Conservation (phyloP, 2,329 filamentous ascomycete species). For the Diaporthe vexans region DNA sequence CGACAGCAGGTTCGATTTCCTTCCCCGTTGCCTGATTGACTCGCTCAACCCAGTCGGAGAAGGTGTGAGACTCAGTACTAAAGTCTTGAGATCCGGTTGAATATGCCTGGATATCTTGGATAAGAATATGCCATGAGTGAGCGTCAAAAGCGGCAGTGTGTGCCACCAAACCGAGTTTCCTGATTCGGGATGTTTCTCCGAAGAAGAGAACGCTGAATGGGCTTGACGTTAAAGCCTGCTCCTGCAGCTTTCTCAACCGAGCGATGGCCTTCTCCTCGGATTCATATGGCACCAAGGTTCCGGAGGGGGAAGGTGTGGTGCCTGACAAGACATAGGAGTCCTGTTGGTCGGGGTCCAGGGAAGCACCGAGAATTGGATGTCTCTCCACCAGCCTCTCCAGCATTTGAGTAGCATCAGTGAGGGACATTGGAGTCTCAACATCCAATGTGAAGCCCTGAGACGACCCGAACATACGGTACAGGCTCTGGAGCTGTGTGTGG, state of each 20-base stretch:
- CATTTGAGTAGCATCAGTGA: constrained; percentile 1
- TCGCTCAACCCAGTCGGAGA: not conserved
- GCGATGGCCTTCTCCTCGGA: not conserved
- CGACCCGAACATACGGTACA: not conserved
- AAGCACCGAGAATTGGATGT: not conserved
- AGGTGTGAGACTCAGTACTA: not conserved
- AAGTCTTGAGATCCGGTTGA: not conserved
- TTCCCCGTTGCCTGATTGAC: not conserved
- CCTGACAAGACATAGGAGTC: not conserved
- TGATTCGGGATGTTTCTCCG: not conserved
- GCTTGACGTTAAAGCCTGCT: not conserved
- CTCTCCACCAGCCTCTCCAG: not conserved
- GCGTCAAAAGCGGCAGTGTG: not conserved
- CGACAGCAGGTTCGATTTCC: not conserved
- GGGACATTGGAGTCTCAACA: not conserved
- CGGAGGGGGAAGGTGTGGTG: not conserved
- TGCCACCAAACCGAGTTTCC: not conserved
- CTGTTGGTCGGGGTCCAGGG: not conserved
- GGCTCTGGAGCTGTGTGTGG: not conserved
- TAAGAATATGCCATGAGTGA: not conserved
- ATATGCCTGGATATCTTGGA: not conserved
- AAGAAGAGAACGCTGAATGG: not conserved
- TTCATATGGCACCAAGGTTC: not conserved
- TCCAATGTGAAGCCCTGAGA: not conserved
- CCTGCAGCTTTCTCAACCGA: not conserved